A percentile compares a stretch with the other conserved stretches of the same genome.
Evolutionary conservation across 2,329 filamentous ascomycete genomes (phyloP).

Genomic region (Pyrenochaeta sp.): DNA sequence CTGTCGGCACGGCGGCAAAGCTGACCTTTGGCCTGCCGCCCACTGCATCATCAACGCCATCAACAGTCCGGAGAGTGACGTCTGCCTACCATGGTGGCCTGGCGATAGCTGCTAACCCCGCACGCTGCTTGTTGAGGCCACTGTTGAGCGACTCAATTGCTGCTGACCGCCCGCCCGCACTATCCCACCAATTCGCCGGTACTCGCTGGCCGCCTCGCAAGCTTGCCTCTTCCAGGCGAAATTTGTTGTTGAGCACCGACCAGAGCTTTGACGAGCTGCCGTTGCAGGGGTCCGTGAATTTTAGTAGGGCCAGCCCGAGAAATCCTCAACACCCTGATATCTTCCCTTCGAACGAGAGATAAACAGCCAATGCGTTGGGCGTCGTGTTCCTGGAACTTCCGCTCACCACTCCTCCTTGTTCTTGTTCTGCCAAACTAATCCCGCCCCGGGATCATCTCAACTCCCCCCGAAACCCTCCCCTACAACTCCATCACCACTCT

Average conservation of each 20-base stretch:
- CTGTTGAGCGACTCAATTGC: conserved; percentile 10
- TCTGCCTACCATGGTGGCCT: not conserved
- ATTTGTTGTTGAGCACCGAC: conserved; percentile 39
- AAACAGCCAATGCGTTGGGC: conserved; percentile 46
- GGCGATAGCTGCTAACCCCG: not conserved
- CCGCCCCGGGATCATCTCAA: conserved; percentile 15
- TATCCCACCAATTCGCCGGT: conserved; percentile 25
- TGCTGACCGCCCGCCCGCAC: conserved; percentile 17
- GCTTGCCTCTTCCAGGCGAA: conserved; percentile 28
- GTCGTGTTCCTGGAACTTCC: conserved; percentile 27
- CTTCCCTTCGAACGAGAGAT: conserved; percentile 37
- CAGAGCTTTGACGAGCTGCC: conserved; percentile 30
- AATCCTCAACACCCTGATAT: conserved; percentile 43
- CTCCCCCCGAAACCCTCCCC: conserved; percentile 22
- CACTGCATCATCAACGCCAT: not conserved
- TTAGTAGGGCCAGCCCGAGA: conserved; percentile 37
- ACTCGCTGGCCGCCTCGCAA: conserved; percentile 22
- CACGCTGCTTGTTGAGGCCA: conserved; percentile 22
- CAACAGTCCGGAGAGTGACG: not conserved
- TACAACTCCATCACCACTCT: conserved; percentile 2
- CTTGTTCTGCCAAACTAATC: conserved; percentile 17
- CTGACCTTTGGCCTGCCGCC: not conserved
- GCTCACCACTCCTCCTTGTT: conserved; percentile 11
- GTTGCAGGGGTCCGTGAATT: conserved; percentile 41
- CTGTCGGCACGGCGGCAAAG: not conserved